phyloP scores from a whole-genome alignment of 768 basidiomycete genomes.

The Asterophora lycoperdoides region DNA sequence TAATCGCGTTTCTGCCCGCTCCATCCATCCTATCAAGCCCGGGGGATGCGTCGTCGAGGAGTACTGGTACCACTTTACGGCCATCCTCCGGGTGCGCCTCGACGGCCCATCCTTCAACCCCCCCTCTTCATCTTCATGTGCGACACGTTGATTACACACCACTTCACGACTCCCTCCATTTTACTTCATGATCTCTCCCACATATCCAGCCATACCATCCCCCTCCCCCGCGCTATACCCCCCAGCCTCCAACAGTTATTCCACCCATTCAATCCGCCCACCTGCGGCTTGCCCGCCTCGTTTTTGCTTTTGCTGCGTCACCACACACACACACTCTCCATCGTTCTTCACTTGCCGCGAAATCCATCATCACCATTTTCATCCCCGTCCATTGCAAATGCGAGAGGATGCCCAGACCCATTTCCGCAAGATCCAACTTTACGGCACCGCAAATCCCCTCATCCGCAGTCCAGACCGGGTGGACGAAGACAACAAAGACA shows the following conservation, averaged over 20 bases:
- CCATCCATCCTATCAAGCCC: slow-evolving; percentile 8
- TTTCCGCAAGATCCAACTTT: no score
- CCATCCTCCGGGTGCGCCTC: slow-evolving; percentile 36
- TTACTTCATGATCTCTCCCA: slow-evolving; percentile 8
- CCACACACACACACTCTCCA: neutral
- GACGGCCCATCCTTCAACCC: slow-evolving; percentile 34
- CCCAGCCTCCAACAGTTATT: slow-evolving; percentile 6
- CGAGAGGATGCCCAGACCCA: neutral
- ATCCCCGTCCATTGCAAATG: neutral
- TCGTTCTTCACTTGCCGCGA: slow-evolving; percentile 3
- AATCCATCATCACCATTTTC: no score
- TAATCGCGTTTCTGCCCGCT: slow-evolving; percentile 23
- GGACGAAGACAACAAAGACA: slow-evolving; percentile 7
- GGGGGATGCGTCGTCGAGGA: slow-evolving; percentile 33
- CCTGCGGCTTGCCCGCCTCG: slow-evolving; percentile 3
- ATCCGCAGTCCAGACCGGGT: no score
- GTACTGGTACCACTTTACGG: slow-evolving; percentile 30
- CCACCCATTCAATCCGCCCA: no score
- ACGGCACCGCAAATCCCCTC: no score
- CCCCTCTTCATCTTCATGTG: slow-evolving; percentile 16
- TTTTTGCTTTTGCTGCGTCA: slow-evolving; percentile 6
- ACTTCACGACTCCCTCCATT: slow-evolving; percentile 2
- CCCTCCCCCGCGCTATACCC: slow-evolving; percentile 4
- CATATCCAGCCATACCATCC: slow-evolving; percentile 12
- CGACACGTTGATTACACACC: slow-evolving; percentile 17